Evolutionary conservation across 1,284 basidiomycete genomes (phyloP).

Genomic region (Ceratobasidium sp.): DNA sequence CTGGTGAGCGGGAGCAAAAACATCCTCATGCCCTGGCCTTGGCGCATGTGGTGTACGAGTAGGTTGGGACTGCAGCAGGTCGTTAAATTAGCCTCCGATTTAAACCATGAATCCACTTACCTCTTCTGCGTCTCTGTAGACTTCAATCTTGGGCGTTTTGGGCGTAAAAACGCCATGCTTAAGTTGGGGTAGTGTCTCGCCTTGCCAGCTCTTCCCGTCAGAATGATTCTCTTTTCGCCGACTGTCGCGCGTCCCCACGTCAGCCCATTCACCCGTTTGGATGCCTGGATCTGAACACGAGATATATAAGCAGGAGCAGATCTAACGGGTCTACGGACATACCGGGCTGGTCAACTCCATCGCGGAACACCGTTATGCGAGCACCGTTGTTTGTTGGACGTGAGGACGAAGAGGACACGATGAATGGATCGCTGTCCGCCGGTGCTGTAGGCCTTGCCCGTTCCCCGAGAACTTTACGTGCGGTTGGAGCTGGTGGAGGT

Average conservation of each 20-base stretch:
- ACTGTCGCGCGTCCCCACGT: conserved; percentile 60
- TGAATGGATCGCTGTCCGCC: conserved; percentile 43
- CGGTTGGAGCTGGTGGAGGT: conserved; percentile 46
- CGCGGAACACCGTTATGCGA: conserved; percentile 41
- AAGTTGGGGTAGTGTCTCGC: conserved; percentile 56
- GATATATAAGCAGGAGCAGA: background rate
- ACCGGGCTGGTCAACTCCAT: conserved; percentile 37
- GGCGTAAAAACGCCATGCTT: conserved; percentile 49
- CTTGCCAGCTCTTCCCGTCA: conserved; percentile 60
- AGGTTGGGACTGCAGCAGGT: conserved; percentile 42
- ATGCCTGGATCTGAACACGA: conserved; percentile 29
- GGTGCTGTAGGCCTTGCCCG: conserved; percentile 30
- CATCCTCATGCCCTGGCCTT: conserved; percentile 53
- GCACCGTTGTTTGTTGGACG: conserved; percentile 51
- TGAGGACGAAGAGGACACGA: conserved; percentile 56
- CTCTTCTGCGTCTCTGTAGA: conserved; percentile 60
- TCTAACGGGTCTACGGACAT: conserved; percentile 42
- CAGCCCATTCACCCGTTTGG: conserved; percentile 57
- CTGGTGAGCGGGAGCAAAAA: conserved; percentile 53
- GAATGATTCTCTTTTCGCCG: conserved; percentile 61
- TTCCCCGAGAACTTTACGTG: conserved; percentile 54
- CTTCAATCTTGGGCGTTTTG: conserved; percentile 60
- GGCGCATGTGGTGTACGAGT: conserved; percentile 50
- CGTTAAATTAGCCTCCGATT: background rate
- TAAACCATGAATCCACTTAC: background rate